phyloP scores from a whole-genome alignment of 257 asterid species.

The Eustoma russellianum region DNA sequence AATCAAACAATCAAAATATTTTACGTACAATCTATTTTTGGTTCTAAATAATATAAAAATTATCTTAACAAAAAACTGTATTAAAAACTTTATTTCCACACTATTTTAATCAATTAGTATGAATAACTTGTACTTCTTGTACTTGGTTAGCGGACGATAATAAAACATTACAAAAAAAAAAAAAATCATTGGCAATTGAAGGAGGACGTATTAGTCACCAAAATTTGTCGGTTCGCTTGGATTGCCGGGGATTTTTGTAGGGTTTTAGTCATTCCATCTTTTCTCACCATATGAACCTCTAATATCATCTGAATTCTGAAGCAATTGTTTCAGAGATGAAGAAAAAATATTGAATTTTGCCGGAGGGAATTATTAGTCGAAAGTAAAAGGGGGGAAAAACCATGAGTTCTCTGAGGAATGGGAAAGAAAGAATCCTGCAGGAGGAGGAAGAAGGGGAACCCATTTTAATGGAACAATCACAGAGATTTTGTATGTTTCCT shows the following conservation, averaged over 20 bases:
- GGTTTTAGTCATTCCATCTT: constrained; percentile 16
- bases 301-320: not conserved
- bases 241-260: constrained; percentile 36
- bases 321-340: not conserved
- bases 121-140: too few species aligned
- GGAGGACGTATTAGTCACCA: constrained; percentile 7
- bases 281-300: not conserved
- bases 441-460: constrained; percentile 43
- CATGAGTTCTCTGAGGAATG: constrained; percentile 55
- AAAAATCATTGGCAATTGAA: too few species aligned
- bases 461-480: constrained; percentile 57
- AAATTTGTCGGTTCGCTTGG: constrained; percentile 20
- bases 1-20: too few species aligned
- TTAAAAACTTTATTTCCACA: too few species aligned
- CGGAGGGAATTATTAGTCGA: not conserved
- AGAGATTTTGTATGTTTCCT: constrained; percentile 67
- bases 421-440: constrained; percentile 16
- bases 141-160: too few species aligned
- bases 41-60: too few species aligned
- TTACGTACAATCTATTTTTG: too few species aligned
- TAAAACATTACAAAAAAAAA: too few species aligned
- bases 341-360: not conserved
- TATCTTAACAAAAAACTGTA: too few species aligned
- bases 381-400: not conserved
- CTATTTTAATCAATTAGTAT: too few species aligned